Evolutionary conservation across 805 yeast genomes (phyloP), one percentile per base, ranked within the genome.

Genomic region (Schizosaccharomyces japonicus): DNA sequence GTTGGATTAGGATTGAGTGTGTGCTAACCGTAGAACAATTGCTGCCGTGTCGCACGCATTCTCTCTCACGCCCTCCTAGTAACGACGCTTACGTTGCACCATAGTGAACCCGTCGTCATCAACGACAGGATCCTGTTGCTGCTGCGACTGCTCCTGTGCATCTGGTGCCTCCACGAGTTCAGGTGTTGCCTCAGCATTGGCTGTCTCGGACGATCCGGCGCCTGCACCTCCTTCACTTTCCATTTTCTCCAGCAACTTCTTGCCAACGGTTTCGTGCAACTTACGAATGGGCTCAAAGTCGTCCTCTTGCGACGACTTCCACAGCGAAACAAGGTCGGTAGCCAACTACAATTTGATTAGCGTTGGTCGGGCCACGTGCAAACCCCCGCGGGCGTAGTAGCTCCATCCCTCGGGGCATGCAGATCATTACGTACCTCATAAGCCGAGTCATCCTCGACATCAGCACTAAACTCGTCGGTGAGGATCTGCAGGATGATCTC

Each of bases 101-200:
- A 83, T 62, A 55, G 84, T 90, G 57, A 87, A 87, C 1, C 96
- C 98, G 58, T 87, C 96, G 30, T 87, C 96, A 58, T 87, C 96
- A 6, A 87, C 69, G 7, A 79, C 58, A 1, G 94, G 93, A 19
- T 15, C 42, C 42, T 36, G 17, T 23, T 17, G 23, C 10, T 36
- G 15, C 23, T 36, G 13, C 32, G 7, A 13, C 32, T 29, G 32
- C 7, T 29, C 13, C 23, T 36, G 28, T 8, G 42, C 27, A 36
- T 6, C 28, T 7, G 17, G 27, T 19, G 17, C 42, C 3, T 36
- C 25, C 25, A 36, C 23, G 3, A 21, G 13, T 8, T 69, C 80
- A 28, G 61, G 61, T 17, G 62, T 62, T 10, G 54, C 52, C 13
- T 45, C 27, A 21, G 40, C 46, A 17, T 19, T 48, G 30, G 47